Evolutionary conservation across 257 asterid genomes (phyloP).

Genomic region (Capsicum baccatum): DNA sequence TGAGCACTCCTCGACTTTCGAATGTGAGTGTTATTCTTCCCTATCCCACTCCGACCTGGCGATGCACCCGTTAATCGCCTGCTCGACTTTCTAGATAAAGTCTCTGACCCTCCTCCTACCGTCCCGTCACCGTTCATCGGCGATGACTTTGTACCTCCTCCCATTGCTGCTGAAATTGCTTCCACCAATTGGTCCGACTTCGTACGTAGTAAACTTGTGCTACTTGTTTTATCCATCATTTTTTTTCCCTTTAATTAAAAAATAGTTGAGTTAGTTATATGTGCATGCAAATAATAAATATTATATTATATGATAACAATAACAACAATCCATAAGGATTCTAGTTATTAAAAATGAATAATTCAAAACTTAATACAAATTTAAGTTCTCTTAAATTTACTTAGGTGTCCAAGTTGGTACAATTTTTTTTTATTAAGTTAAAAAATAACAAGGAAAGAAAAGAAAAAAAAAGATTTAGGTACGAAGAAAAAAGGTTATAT

Average conservation of each 20-base stretch:
- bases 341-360: too few species aligned
- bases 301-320: too few species aligned
- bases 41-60: constrained; percentile 58
- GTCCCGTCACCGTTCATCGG: not conserved
- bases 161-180: constrained; percentile 72
- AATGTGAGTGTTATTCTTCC: constrained; percentile 59
- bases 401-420: not conserved
- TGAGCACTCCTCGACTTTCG: constrained; percentile 93
- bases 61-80: constrained; percentile 57
- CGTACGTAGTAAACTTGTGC: constrained; percentile 65
- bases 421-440: not conserved
- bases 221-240: constrained; percentile 52
- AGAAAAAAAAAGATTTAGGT: too few species aligned
- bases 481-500: not conserved
- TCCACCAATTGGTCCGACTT: constrained; percentile 89
- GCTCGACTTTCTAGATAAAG: constrained; percentile 75
- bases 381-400: too few species aligned
- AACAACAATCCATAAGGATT: too few species aligned
- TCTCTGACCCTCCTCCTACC: constrained; percentile 35
- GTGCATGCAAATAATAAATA: not conserved
- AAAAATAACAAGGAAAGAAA: not conserved
- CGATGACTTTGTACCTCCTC: constrained; percentile 62
- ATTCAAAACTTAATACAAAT: too few species aligned
- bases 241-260: not conserved
- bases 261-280: not conserved